Conservation (phyloP, 2,329 filamentous ascomycete species). For the Trichoderma asperellum region DNA sequence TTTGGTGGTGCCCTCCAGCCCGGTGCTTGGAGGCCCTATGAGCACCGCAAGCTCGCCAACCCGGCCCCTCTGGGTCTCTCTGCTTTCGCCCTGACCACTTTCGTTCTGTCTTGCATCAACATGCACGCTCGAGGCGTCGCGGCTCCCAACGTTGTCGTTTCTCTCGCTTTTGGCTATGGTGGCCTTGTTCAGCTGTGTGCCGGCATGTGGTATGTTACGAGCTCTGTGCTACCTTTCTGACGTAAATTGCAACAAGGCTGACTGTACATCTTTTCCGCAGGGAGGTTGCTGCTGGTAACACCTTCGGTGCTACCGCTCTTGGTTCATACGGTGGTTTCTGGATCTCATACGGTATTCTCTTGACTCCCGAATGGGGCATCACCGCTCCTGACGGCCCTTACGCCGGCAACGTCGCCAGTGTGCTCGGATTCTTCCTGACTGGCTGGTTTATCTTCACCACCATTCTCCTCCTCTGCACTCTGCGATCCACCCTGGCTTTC, state of each 20-base stretch:
- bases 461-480: conserved; percentile 71
- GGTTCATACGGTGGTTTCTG: conserved; percentile 86
- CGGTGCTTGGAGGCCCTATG: conserved; percentile 64
- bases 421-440: conserved; percentile 74
- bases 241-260: not conserved
- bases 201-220: conserved; percentile 76
- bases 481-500: conserved; percentile 78
- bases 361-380: conserved; percentile 70
- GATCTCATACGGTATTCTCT: conserved; percentile 73
- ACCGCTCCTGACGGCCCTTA: conserved; percentile 52
- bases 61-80: conserved; percentile 76
- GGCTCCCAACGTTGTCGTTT: conserved; percentile 68
- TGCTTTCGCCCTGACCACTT: conserved; percentile 82
- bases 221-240: not conserved
- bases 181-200: conserved; percentile 78
- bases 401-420: conserved; percentile 52
- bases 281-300: conserved; percentile 89
- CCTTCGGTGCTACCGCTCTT: conserved; percentile 79
- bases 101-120: conserved; percentile 77
- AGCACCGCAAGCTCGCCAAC: conserved; percentile 76
- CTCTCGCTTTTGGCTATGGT: conserved; percentile 73
- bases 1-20: conserved; percentile 77
- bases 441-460: conserved; percentile 88
- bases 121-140: conserved; percentile 64
- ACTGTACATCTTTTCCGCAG: conserved; percentile 46